Evolutionary conservation across 345 rosid species (phyloP), one percentile per base, ranked within the genome.

Genomic region (Stellera chamaejasme): DNA sequence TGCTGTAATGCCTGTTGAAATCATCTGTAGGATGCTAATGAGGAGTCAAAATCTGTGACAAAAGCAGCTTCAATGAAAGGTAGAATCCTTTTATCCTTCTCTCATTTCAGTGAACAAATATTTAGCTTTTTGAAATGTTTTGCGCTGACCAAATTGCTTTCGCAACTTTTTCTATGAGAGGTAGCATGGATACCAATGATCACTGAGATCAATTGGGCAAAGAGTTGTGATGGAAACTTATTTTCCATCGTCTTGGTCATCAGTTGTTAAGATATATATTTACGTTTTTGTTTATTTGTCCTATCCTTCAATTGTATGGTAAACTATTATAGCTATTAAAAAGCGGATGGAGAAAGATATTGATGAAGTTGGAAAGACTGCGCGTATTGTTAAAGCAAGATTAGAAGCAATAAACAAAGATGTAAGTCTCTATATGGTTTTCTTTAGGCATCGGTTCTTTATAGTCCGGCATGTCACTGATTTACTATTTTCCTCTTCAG

Each of bases 51-150:
- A 63, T 71, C 96, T 27, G 93, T 92, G 13, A 92, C 98, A 61
- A 92, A 88, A 66, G 98, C 93, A 58, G 83, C 93, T 58, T 83
- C 92, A 32, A 88, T 92, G 98, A 92, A 88, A 82, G 87, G 95
- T 88, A 67, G 52, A 44, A 23, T 10, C 16, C 52, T 16, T 25
- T 50, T 10, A 32, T 16, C 46, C 39, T 48, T 43, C 54, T 11
- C 9, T 19, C 39, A 1, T 12, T 39, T 32, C 26, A 5, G 27
- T 13, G 11, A 8, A 46, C 46, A 13, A 13, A 28, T 45, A 27
- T 19, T 59, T 19, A 28, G 27, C 28, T 47, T 59, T 47, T 23
- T 32, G 5, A 45, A 5, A 23, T 11, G 27, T 32, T 45, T 69
- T 52, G 57, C 55, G 42, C 50, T 64, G 32, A 50, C 45, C 50